Base-by-base conservation (phyloP, 495 filamentous ascomycete species). In the Aspergillus incahuasiensis region DNA sequence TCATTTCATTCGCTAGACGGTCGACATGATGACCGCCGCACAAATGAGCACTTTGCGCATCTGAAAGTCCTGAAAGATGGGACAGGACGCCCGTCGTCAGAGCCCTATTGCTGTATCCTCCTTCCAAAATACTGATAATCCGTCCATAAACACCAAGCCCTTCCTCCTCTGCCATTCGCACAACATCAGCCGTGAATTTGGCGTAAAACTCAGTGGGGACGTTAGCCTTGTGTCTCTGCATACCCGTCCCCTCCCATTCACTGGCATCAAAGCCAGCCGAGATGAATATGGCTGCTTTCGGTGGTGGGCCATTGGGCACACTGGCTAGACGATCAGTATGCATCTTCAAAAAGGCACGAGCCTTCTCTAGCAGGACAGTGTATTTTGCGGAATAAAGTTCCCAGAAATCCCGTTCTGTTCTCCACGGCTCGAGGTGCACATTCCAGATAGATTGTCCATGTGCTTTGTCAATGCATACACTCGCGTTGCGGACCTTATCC, bases 151-250 rank as follows among this genome's bases (percentile, higher is more conserved):
- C 87, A 19, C 82, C 80, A 9, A 86, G 80, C 4, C 80, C 86
- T 57, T 88, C 88, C 67, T 97, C 91, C 43, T 91, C 81, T 0
- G 95, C 88, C 50, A 98, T 74, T 5, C 76, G 79, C 13, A 92
- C 86, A 3, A 96, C 80, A 62, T 98, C 94, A 5, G 82, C 80
- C 0, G 94, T 92, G 56, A 98, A 86, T 3, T 85, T 81, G 46
- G 95, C 92, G 68, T 97, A 98, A 67, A 98, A 98, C 28, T 91
- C 91, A 6, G 92, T 97, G 0, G 95, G 94, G 7, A 98, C 92
- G 69, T 96, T 94, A 54, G 95, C 90, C 48, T 86, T 84, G 70
- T 98, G 94, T 47, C 94, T 78, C 65, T 97, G 94, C 95, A 98
- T 97, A 1, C 87, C 89, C 3, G 76, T 67, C n/a, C 84, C 81